phyloP scores from a whole-genome alignment of 73 alveolate species.

The Paramecium caudatum region DNA sequence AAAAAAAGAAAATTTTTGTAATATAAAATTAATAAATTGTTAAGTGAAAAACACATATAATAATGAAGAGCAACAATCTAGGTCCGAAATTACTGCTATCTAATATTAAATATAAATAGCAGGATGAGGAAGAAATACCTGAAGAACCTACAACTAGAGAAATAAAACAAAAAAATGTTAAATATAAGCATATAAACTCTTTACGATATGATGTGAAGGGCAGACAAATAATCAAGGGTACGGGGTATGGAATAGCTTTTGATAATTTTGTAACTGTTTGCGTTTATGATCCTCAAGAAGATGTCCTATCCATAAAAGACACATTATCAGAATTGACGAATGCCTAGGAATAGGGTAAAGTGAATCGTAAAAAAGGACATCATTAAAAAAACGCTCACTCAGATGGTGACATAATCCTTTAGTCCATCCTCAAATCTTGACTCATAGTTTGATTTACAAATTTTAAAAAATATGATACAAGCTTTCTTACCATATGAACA shows the following conservation, averaged over 20 bases:
- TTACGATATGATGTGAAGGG: conserved; percentile 37
- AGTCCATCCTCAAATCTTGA: conserved; percentile 55
- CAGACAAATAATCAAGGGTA: conserved; percentile 11
- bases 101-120: neutral
- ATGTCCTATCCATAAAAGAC: conserved; percentile 27
- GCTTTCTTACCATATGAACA: no score
- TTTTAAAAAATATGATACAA: no score
- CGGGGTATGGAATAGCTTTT: conserved; percentile 56
- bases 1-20: no score
- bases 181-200: neutral
- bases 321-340: conserved; percentile 53
- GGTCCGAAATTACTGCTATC: conserved; percentile 30
- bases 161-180: neutral
- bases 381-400: neutral
- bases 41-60: no score
- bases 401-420: conserved; percentile 25
- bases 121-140: conserved; percentile 59
- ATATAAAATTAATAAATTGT: no score
- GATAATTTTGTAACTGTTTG: conserved; percentile 64
- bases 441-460: no score
- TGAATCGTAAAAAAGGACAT: neutral
- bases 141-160: conserved; percentile 57
- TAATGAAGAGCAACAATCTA: conserved; percentile 12
- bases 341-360: neutral
- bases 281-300: conserved; percentile 54